Evolutionary conservation across 192 early-diverging fungal species (phyloP), one percentile per base, ranked within the genome.

Genomic region (Umbelopsis ramanniana): DNA sequence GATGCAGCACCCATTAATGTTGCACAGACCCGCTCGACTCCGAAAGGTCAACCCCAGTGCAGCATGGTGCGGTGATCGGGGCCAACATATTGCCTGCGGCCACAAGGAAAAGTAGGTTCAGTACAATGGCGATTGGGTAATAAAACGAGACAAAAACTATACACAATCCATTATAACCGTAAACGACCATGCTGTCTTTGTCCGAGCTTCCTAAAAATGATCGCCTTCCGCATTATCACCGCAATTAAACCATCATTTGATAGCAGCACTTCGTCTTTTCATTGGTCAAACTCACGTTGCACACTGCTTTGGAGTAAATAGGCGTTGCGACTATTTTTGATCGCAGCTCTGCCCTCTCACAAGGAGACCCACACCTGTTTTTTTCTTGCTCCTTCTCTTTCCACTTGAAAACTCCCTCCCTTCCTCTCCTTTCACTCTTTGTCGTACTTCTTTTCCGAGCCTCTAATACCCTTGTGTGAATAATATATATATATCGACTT

Each of bases 281-380:
- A 63, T 63, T 63, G 57, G 57, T 63, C 17, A 26, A 14, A 19
- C 33, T 63, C 29, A 63, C 33, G 57, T 63, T 63, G 57, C 57
- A 63, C 57, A 63, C 57, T 63, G 57, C 57, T 63, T 63, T 33
- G 33, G 33, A 63, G 57, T 15, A 35, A 63, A 63, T 37, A 19
- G 33, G 14, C 6, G 7, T 12, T n/a, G 11, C 26, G 17, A 26
- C 33, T 63, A 63, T 63, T 63, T 63, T 63, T 63, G 57, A 29
- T 63, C 57, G 57, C 33, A 26, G 24, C 57, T 29, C 29, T 63
- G 33, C 57, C 57, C 57, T 63, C 57, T 22, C n/a, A 63, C 57
- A 63, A 10, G 57, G 57, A 63, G 57, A 37, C 15, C 26, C 33
- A 11, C 11, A 26, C 17, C 35, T 37, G 37, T 26, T 37, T 63